Conservation (phyloP, 2,329 filamentous ascomycete genomes). For the Trichoderma sp. region DNA sequence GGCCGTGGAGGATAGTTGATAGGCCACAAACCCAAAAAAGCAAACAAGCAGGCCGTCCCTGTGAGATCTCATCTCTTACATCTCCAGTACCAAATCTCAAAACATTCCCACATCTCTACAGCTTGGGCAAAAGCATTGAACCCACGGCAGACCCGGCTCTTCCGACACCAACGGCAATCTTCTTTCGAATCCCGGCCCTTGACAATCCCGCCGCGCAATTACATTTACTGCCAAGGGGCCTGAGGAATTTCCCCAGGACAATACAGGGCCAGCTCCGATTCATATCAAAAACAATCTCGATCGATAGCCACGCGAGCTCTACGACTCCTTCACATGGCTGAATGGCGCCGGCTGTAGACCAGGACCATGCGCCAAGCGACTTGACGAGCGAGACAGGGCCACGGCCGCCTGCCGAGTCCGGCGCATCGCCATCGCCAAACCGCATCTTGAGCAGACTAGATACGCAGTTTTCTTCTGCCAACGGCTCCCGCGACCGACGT, state of each 20-base stretch:
- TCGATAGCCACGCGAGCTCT: slow-evolving; percentile 3
- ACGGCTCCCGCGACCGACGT: not conserved
- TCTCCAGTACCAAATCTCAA: not conserved
- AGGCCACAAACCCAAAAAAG: not conserved
- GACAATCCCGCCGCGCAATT: not conserved
- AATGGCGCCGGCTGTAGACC: slow-evolving; percentile 35
- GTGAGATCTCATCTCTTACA: not conserved
- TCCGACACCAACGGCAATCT: not conserved
- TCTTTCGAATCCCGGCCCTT: not conserved
- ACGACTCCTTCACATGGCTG: slow-evolving; percentile 28
- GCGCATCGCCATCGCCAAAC: not conserved
- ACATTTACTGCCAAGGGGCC: not conserved
- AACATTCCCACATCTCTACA: not conserved
- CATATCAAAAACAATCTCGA: not conserved
- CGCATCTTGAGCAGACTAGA: not conserved
- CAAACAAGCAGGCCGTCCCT: slow-evolving; percentile 6
- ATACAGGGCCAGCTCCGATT: not conserved
- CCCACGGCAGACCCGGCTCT: not conserved
- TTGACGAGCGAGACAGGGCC: slow-evolving; percentile 23
- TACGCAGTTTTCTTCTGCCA: not conserved
- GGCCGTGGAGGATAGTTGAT: slow-evolving; percentile 2
- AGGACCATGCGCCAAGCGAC: slow-evolving; percentile 25
- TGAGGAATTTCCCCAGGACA: not conserved
- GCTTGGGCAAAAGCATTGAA: not conserved
- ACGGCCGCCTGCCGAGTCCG: not conserved